These are phyloP conservation scores for Aspergillus ellipticus DNA, from an alignment of 495 filamentous ascomycete genomes.

Conservation along the genomic window DNA sequence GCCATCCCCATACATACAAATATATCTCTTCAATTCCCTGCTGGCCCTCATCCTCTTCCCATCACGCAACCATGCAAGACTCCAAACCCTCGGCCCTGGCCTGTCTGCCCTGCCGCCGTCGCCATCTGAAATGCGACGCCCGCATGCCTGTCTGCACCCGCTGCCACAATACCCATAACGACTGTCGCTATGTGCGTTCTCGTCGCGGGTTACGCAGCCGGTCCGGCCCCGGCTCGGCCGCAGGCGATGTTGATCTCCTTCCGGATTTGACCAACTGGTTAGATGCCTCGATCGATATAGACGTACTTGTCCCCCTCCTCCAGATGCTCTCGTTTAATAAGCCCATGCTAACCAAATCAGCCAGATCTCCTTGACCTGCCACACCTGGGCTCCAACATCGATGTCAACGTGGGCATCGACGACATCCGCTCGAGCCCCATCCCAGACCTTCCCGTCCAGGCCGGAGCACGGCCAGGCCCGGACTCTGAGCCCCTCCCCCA, in stretches of 20 bases:
- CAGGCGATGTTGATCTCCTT: conserved; percentile 13
- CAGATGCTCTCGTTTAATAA: background rate
- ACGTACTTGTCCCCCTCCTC: background rate
- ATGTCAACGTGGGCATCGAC: background rate
- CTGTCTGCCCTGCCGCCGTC: conserved; percentile 53
- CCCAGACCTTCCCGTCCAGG: background rate
- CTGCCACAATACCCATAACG: conserved; percentile 16
- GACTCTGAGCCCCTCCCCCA: conserved; percentile 18
- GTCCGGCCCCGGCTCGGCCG: conserved; percentile 3
- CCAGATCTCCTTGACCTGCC: background rate
- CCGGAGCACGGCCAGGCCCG: conserved; percentile 13
- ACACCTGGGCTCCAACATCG: background rate
- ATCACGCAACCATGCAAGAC: background rate
- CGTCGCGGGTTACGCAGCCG: conserved; percentile 31
- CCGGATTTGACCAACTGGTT: conserved; percentile 17
- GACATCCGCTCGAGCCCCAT: background rate
- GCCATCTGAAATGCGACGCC: conserved; percentile 56
- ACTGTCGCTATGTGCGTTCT: conserved; percentile 28
- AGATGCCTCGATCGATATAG: conserved; percentile 1
- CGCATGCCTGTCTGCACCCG: conserved; percentile 36
- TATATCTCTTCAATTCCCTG: background rate
- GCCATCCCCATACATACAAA: background rate
- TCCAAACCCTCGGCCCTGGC: conserved; percentile 40
- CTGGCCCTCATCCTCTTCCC: background rate
- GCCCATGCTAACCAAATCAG: background rate